These are phyloP conservation scores for Aspergillus aculeatus DNA, from an alignment of 2,329 filamentous ascomycete genomes.

Conservation along the genomic window DNA sequence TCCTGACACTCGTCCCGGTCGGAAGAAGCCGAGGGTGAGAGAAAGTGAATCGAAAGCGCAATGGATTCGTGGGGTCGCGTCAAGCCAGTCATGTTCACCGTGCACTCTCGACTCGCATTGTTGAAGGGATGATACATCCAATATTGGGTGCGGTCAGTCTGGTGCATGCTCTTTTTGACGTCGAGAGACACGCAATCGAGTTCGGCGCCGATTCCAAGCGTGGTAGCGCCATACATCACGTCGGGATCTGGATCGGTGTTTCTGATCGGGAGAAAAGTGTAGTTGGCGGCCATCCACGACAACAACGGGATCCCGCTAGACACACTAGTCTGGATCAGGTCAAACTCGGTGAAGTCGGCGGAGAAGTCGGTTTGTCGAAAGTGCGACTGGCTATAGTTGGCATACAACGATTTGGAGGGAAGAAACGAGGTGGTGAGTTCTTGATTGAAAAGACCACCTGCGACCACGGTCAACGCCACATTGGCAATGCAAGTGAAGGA, in stretches of 20 bases:
- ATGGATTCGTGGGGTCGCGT: constrained; percentile 24
- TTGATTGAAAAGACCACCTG: constrained; percentile 36
- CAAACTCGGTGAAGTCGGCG: constrained; percentile 35
- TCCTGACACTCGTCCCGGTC: constrained; percentile 31
- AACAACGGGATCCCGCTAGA: constrained; percentile 33
- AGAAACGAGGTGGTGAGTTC: constrained; percentile 28
- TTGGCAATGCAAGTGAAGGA: constrained; percentile 33
- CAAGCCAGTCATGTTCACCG: constrained; percentile 28
- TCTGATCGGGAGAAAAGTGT: constrained; percentile 31
- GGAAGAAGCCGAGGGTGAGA: constrained; percentile 25
- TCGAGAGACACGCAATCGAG: constrained; percentile 26
- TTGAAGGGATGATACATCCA: constrained; percentile 30
- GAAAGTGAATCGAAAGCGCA: constrained; percentile 35
- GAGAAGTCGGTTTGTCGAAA: constrained; percentile 34
- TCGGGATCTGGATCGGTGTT: constrained; percentile 23
- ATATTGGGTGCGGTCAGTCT: constrained; percentile 16
- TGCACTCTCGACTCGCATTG: constrained; percentile 24
- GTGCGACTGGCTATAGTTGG: constrained; percentile 32
- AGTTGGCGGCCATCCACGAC: constrained; percentile 32
- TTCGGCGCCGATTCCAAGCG: constrained; percentile 28
- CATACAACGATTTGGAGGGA: constrained; percentile 21
- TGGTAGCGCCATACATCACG: constrained; percentile 28
- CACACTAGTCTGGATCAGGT: constrained; percentile 36
- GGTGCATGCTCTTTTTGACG: constrained; percentile 16
- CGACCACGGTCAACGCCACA: constrained; percentile 30